Conservation (phyloP, 2,329 filamentous ascomycete species). For the Teratosphaeria gauchensis region DNA sequence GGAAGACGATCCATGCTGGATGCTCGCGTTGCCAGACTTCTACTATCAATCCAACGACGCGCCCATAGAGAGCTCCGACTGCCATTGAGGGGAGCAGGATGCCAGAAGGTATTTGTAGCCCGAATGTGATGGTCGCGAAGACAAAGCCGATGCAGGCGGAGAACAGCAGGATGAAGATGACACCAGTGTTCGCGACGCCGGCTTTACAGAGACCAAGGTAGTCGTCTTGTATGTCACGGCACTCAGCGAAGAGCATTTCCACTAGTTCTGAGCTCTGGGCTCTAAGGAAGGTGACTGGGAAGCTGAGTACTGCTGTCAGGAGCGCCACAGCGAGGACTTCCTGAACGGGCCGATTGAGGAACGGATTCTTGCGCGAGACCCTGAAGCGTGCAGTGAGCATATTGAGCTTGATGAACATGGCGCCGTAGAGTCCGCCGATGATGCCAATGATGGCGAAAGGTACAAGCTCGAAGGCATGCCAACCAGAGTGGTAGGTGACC, state of each 20-base stretch:
- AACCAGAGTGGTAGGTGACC: constrained; percentile 81
- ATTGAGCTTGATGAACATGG: constrained; percentile 89
- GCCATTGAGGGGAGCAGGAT: constrained; percentile 95
- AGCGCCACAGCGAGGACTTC: constrained; percentile 75
- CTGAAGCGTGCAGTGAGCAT: constrained; percentile 79
- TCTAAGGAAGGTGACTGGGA: constrained; percentile 92
- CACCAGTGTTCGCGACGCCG: constrained; percentile 69
- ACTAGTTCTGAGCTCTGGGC: constrained; percentile 86
- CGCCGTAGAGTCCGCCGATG: constrained; percentile 86
- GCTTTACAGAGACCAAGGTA: constrained; percentile 84
- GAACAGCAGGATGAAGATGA: constrained; percentile 72
- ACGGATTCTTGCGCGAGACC: constrained; percentile 50
- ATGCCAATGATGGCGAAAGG: constrained; percentile 82
- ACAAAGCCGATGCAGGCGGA: constrained; percentile 77
- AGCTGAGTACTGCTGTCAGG: constrained; percentile 82
- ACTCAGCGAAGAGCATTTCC: constrained; percentile 85
- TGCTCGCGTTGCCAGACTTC: constrained; percentile 77
- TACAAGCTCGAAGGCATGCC: constrained; percentile 89
- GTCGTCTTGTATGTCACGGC: constrained; percentile 70
- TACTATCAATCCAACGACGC: constrained; percentile 79
- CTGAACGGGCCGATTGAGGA: constrained; percentile 59
- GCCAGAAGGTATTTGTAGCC: constrained; percentile 85
- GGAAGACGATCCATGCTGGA: constrained; percentile 67
- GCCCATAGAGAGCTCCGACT: constrained; percentile 81
- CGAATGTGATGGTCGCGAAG: constrained; percentile 81